Evolutionary conservation across 768 basidiomycete species (phyloP).

Genomic region (Tylopilus felleus): DNA sequence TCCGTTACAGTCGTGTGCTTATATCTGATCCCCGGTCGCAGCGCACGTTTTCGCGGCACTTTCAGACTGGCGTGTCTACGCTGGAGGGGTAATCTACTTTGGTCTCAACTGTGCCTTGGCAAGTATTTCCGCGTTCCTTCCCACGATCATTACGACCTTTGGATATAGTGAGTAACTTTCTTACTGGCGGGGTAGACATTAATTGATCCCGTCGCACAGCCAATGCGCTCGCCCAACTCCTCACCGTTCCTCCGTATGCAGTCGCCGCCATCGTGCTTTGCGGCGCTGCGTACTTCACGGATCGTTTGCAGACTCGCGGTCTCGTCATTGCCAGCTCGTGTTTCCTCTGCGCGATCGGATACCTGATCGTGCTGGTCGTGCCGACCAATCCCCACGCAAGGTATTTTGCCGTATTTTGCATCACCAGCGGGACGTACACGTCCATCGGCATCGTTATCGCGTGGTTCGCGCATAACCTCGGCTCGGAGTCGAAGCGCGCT

Average conservation of each 20-base stretch:
- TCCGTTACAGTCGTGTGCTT: not conserved
- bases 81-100: constrained; percentile 72
- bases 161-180: constrained; percentile 56
- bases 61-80: constrained; percentile 67
- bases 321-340: constrained; percentile 32
- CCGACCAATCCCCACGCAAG: constrained; percentile 54
- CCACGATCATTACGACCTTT: constrained; percentile 74
- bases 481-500: constrained; percentile 74
- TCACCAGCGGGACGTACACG: constrained; percentile 74
- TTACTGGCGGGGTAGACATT: not conserved
- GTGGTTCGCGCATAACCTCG: constrained; percentile 78
- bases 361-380: constrained; percentile 58
- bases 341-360: constrained; percentile 41
- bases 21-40: constrained; percentile 23
- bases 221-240: constrained; percentile 62
- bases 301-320: constrained; percentile 61
- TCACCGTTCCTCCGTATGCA: constrained; percentile 81
- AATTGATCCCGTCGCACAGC: constrained; percentile 35
- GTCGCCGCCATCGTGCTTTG: constrained; percentile 65
- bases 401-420: constrained; percentile 77
- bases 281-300: constrained; percentile 57
- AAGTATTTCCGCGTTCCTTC: constrained; percentile 80
- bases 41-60: constrained; percentile 64
- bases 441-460: constrained; percentile 71
- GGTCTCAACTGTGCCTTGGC: constrained; percentile 73